Base-by-base conservation (phyloP, 2,329 filamentous ascomycete genomes). In the Sordariomycetes sp. region DNA sequence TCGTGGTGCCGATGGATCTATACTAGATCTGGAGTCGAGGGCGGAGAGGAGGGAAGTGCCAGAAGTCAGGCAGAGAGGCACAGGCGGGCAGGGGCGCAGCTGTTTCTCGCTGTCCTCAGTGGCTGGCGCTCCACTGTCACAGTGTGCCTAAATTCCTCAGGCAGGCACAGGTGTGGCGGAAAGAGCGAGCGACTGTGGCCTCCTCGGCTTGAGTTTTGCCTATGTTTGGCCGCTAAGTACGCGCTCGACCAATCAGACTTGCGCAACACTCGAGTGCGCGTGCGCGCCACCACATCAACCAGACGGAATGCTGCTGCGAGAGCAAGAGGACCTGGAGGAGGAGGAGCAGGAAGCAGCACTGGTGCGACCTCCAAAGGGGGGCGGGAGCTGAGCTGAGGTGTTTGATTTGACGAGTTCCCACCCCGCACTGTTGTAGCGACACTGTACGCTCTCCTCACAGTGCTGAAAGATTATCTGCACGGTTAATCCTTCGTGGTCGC, bases 1-100 rank as follows among this genome's bases (percentile, higher is more conserved):
- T 71, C 64, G 68, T 73, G 66, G 68, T 73, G 70, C 70, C 67
- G 70, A 73, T 66, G 67, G 68, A 64, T 67, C 72, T 76, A 75
- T 73, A 72, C 72, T 75, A 64, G 65, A 75, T 76, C 69, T 72
- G 71, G 72, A 61, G 64, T 64, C 62, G 63, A 63, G 64, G 64
- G 67, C 64, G 50, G 53, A 53, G 53, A 52, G 52, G 31, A 31
- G 32, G 32, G 27, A 38, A 30, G 32, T 35, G 36, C 31, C 31
- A n/a, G n/a, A n/a, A n/a, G n/a, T n/a, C n/a, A n/a, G n/a, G n/a
- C n/a, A n/a, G n/a, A n/a, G 25, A 28, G 25, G 25, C n/a, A 28
- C 14, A n/a, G 8, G 25, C 25, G n/a, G n/a, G n/a, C n/a, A n/a
- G n/a, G n/a, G n/a, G n/a, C n/a, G n/a, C n/a, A n/a, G n/a, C n/a